Evolutionary conservation across 768 basidiomycete species (phyloP), one percentile per base, ranked within the genome.

Genomic region (Phallus indusiatus): DNA sequence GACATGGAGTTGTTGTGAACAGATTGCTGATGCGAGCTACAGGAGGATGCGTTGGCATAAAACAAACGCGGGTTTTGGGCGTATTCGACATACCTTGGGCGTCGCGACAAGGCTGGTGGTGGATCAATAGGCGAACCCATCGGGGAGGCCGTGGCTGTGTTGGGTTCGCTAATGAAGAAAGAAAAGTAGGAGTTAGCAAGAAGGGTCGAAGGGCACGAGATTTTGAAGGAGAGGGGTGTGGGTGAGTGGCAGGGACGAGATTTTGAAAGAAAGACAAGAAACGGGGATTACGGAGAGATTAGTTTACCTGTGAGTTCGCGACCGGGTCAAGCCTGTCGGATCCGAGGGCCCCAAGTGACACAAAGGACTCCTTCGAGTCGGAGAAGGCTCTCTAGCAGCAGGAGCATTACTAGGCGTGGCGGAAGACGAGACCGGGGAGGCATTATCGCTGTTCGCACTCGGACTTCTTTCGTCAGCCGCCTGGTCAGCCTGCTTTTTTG

Each of bases 361-460:
- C 22, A 59, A 51, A 21, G 54, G 60, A 37, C 54, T 56, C 35
- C 49, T 50, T n/a, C 54, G 56, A 53, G 49, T 16, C 46, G 61
- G 61, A 12, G 61, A 62, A 20, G 20, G 47, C 18, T 62, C 61
- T n/a, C 61, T 37, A 28, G 59, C 53, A 42, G 17, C 22, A 11
- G 51, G 22, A 12, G 57, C 21, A 24, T 46, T 55, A 8, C 51
- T 21, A 5, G 61, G 46, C 28, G 28, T 28, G 14, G 57, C 33
- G n/a, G 61, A 62, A 11, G 87, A 89, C 16, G 81, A 83, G n/a
- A 85, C 83, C 10, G 88, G 88, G 1, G 85, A 88, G 35, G 86
- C 86, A 34, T 83, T 75, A 42, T 78, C 79, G 61, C 86, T 85
- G 35, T 63, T 59, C 21, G 34, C 20, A n/a, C 47, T 35, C 14